phyloP scores from a whole-genome alignment of 2,329 filamentous ascomycete genomes.

The Colletotrichum lini region DNA sequence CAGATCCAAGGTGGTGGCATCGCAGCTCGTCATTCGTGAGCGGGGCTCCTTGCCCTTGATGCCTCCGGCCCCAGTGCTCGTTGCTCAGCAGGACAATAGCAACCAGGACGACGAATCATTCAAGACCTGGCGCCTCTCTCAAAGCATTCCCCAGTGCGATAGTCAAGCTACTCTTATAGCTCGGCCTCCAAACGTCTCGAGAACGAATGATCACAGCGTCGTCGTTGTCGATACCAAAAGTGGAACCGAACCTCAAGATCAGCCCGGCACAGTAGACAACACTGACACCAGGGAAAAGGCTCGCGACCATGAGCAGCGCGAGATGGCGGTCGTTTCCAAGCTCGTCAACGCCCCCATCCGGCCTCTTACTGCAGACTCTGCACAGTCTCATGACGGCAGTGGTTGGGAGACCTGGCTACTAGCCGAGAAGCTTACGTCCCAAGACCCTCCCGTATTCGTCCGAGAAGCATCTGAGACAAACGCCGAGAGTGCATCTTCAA shows the following conservation, averaged over 20 bases:
- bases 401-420: slow-evolving; percentile 34
- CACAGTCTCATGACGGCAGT: slow-evolving; percentile 29
- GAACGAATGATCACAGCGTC: background rate
- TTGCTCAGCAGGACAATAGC: slow-evolving; percentile 11
- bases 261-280: background rate
- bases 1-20: slow-evolving; percentile 17
- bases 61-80: slow-evolving; percentile 30
- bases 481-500: background rate
- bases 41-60: slow-evolving; percentile 40
- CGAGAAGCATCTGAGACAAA: background rate
- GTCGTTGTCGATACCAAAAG: background rate
- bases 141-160: slow-evolving; percentile 22
- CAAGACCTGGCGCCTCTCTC: slow-evolving; percentile 44
- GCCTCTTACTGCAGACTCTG: slow-evolving; percentile 15
- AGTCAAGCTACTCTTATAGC: slow-evolving; percentile 4
- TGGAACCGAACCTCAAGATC: background rate
- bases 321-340: background rate
- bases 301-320: background rate
- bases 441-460: background rate
- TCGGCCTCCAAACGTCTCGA: background rate
- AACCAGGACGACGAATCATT: slow-evolving; percentile 42
- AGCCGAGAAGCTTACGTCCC: slow-evolving; percentile 27
- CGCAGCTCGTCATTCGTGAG: slow-evolving; percentile 35
- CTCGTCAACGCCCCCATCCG: background rate
- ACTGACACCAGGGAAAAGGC: background rate